phyloP scores from a whole-genome alignment of 2,329 filamentous ascomycete genomes.

The Cytospora paraplurivora region DNA sequence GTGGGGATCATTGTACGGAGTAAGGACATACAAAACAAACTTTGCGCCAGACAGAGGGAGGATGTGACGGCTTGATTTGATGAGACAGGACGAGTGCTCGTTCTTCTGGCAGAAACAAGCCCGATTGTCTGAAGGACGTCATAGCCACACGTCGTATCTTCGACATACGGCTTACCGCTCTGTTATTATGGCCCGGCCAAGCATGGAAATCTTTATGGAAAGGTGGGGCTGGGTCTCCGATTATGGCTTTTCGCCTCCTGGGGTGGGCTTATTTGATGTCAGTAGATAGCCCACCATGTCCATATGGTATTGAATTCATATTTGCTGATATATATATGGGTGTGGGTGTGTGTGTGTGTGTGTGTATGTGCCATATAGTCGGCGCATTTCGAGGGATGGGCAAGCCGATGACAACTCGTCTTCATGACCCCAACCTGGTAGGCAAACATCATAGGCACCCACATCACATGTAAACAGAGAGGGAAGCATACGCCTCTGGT shows the following conservation, averaged over 20 bases:
- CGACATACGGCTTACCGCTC: neutral
- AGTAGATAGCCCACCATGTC: neutral
- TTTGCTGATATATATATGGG: neutral
- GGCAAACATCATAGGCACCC: neutral
- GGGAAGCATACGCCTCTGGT: neutral
- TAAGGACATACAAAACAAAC: neutral
- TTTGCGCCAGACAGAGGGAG: neutral
- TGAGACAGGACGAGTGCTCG: neutral
- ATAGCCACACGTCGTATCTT: neutral
- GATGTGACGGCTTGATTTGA: neutral
- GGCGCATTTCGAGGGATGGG: neutral
- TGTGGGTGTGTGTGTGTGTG: neutral
- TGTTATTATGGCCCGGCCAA: neutral
- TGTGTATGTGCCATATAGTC: neutral
- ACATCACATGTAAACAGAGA: neutral
- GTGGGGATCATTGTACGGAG: conserved; percentile 1
- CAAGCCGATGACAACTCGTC: neutral
- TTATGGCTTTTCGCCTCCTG: neutral
- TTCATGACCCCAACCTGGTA: neutral
- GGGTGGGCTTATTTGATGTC: neutral
- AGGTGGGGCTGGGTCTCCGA: neutral
- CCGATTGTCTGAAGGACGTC: neutral
- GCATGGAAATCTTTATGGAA: neutral
- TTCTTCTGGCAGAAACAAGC: neutral
- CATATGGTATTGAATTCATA: neutral